These are phyloP conservation scores for Flaveria robusta DNA, from an alignment of 129 eudicot species.

Conservation along the genomic window DNA sequence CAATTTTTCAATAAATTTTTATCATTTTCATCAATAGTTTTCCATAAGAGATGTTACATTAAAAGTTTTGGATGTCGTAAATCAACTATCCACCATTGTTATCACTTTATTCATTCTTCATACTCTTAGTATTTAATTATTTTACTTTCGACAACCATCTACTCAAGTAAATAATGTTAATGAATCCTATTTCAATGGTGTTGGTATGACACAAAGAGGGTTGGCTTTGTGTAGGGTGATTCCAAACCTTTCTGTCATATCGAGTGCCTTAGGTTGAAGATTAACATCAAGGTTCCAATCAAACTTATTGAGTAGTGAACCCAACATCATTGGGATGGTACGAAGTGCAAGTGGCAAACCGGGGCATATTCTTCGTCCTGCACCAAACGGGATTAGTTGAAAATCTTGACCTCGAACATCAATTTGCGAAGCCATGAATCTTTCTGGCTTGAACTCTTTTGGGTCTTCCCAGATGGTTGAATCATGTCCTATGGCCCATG, in stretches of 20 bases:
- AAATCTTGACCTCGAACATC: conserved; percentile 35
- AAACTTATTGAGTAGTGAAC: conserved; percentile 37
- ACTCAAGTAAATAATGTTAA: too few species aligned
- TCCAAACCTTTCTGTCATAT: not conserved
- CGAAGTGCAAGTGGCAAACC: conserved; percentile 41
- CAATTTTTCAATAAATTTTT: too few species aligned
- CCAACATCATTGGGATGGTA: conserved; percentile 33
- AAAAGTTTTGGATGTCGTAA: too few species aligned
- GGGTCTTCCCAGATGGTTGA: conserved; percentile 24
- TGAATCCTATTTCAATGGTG: not conserved
- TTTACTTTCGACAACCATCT: too few species aligned
- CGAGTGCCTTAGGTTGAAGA: not conserved
- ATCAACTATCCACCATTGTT: too few species aligned
- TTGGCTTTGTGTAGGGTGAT: not conserved
- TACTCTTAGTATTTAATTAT: too few species aligned
- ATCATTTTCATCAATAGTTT: too few species aligned
- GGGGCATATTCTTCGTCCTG: conserved; percentile 39
- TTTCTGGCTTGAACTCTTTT: conserved; percentile 29
- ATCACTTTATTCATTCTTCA: too few species aligned
- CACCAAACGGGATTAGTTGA: conserved; percentile 42
- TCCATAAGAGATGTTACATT: too few species aligned
- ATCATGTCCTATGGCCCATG: conserved; percentile 39
- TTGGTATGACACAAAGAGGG: not conserved
- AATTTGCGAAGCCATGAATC: conserved; percentile 18
- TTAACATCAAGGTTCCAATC: conserved; percentile 23